These are phyloP conservation scores for Colletotrichum phormii DNA, from an alignment of 2,329 filamentous ascomycete species.

Conservation along the genomic window DNA sequence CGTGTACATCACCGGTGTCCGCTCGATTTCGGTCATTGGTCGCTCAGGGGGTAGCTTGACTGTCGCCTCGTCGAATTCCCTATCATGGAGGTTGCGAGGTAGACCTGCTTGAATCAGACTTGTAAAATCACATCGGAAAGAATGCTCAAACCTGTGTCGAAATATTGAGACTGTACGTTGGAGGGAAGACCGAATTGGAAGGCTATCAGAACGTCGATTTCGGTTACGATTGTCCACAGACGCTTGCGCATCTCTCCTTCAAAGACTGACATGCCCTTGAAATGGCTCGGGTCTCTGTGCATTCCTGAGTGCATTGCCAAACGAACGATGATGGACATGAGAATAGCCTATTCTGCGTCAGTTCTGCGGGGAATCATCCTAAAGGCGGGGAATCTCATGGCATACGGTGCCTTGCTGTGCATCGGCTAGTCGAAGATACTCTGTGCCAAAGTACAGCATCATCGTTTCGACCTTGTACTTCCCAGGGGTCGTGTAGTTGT, in stretches of 20 bases:
- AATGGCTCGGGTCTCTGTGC: constrained; percentile 57
- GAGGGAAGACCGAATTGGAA: constrained; percentile 58
- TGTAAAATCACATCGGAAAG: neutral
- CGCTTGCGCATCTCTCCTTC: constrained; percentile 58
- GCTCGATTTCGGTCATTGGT: constrained; percentile 41
- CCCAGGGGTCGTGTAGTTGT: constrained; percentile 45
- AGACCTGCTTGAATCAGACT: constrained; percentile 32
- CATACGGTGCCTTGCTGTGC: constrained; percentile 7
- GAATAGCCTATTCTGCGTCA: constrained; percentile 39
- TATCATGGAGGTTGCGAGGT: constrained; percentile 57
- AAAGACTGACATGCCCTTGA: constrained; percentile 52
- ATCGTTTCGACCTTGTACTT: constrained; percentile 28
- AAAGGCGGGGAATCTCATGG: neutral
- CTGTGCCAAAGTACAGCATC: constrained; percentile 9
- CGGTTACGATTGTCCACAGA: constrained; percentile 53
- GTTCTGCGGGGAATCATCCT: neutral
- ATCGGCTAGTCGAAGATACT: constrained; percentile 10
- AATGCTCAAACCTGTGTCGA: constrained; percentile 47
- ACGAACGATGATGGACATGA: constrained; percentile 48
- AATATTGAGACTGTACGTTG: constrained; percentile 52
- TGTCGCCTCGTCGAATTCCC: constrained; percentile 52
- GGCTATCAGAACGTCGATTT: constrained; percentile 55
- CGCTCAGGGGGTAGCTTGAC: constrained; percentile 49
- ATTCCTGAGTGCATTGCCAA: constrained; percentile 53
- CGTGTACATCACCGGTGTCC: constrained; percentile 42